phyloP scores from a whole-genome alignment of 2,329 filamentous ascomycete genomes.

The Madurella fahalii region DNA sequence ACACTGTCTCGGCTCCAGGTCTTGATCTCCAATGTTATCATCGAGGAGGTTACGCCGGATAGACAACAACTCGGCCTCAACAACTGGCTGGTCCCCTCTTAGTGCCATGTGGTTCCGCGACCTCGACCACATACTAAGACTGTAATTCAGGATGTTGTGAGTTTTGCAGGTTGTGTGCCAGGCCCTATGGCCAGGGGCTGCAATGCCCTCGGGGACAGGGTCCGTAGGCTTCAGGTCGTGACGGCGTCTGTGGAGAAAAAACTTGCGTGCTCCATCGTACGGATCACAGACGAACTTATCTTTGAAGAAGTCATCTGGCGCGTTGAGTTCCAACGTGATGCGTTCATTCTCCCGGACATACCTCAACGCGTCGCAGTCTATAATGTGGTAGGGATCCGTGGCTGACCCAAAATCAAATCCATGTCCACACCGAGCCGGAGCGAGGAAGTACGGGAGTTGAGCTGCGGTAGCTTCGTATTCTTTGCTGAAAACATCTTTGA shows the following conservation, averaged over 20 bases:
- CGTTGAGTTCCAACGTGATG: conserved; percentile 33
- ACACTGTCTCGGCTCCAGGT: conserved; percentile 44
- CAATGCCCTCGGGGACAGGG: conserved; percentile 55
- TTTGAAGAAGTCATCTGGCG: conserved; percentile 46
- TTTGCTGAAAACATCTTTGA: conserved; percentile 87
- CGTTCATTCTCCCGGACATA: conserved; percentile 31
- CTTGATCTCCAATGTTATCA: conserved; percentile 49
- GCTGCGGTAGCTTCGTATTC: conserved; percentile 60
- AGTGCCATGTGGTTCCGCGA: conserved; percentile 50
- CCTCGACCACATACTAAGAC: conserved; percentile 68
- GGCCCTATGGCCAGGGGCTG: conserved; percentile 42
- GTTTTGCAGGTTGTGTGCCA: conserved; percentile 35
- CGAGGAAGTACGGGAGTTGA: conserved; percentile 79
- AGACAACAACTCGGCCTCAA: conserved; percentile 68
- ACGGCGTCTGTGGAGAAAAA: conserved; percentile 52
- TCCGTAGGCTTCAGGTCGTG: conserved; percentile 59
- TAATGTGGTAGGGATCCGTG: conserved; percentile 29
- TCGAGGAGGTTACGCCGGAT: conserved; percentile 83
- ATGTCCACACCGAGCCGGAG: conserved; percentile 46
- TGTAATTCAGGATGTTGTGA: conserved; percentile 76
- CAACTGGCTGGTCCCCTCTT: conserved; percentile 71
- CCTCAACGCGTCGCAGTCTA: conserved; percentile 61
- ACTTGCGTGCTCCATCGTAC: conserved; percentile 60
- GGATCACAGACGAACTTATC: conserved; percentile 55
- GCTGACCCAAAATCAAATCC: conserved; percentile 23